Evolutionary conservation across 306 rosid genomes (phyloP).

Genomic region (Luffa acutangula): DNA sequence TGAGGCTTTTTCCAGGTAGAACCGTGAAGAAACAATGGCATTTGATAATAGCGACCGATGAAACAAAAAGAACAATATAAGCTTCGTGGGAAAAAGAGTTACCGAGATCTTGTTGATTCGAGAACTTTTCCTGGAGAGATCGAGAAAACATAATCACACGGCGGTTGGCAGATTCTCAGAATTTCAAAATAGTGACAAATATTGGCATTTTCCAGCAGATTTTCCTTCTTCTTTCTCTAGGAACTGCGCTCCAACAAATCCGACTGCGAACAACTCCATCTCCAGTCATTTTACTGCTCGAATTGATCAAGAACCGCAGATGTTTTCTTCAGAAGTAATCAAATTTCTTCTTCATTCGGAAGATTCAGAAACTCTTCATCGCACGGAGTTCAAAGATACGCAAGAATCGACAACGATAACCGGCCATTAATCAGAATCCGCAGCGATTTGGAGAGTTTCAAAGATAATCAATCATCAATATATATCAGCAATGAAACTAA

Average conservation of each 20-base stretch:
- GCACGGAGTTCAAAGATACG: not conserved
- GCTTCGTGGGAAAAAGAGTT: not conserved
- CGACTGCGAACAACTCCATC: not conserved
- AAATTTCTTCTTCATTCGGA: not conserved
- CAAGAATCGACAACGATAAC: not conserved
- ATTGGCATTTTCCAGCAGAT: not conserved
- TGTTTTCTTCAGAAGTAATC: not conserved
- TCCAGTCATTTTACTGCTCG: not conserved
- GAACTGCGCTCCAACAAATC: not conserved
- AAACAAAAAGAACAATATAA: not conserved
- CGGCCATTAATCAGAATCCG: not conserved
- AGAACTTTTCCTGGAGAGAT: not conserved
- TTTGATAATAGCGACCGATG: not conserved
- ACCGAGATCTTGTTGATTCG: not conserved
- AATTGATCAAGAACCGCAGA: not conserved
- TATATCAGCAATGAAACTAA: not conserved
- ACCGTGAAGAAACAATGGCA: conserved; percentile 7
- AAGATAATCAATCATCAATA: not conserved
- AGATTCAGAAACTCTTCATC: not conserved
- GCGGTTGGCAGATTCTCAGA: not conserved
- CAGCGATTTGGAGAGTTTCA: not conserved
- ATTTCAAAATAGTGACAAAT: not conserved
- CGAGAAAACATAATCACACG: not conserved
- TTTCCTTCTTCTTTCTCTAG: not conserved
- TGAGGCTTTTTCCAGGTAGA: conserved; percentile 1